A percentile compares a stretch with the other conserved stretches of the same genome.
Conservation (phyloP, 768 basidiomycete genomes). For the Leccinum aurantiacum region DNA sequence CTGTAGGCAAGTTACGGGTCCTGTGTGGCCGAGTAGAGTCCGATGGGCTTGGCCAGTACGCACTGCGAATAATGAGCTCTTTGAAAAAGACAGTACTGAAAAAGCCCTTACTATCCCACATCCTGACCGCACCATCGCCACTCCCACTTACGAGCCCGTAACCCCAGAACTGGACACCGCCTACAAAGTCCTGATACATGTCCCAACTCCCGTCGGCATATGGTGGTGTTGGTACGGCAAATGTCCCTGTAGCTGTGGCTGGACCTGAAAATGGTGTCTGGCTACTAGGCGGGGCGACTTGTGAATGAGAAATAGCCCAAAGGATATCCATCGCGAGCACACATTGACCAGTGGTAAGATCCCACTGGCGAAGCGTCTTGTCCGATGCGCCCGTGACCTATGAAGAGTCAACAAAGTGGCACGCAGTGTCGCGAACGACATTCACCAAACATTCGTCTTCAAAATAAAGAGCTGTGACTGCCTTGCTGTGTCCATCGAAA, state of each 20-base stretch:
- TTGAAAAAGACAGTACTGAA: not conserved
- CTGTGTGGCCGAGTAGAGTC: slow-evolving; percentile 90
- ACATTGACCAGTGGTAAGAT: slow-evolving; percentile 94
- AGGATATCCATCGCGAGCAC: slow-evolving; percentile 99
- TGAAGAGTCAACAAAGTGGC: slow-evolving; percentile 18
- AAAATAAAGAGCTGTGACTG: slow-evolving; percentile 91
- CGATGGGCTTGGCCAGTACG: slow-evolving; percentile 96
- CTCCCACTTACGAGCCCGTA: slow-evolving; percentile 97
- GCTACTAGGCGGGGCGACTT: slow-evolving; percentile 42
- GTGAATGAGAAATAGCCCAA: slow-evolving; percentile 96
- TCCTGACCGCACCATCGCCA: slow-evolving; percentile 93
- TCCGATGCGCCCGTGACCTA: slow-evolving; percentile 97
- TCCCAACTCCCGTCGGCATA: slow-evolving; percentile 91
- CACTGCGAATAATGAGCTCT: slow-evolving; percentile 52
- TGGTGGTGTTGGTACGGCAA: slow-evolving; percentile 83
- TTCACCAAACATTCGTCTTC: slow-evolving; percentile 90
- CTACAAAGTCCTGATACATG: slow-evolving; percentile 96
- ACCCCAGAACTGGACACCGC: slow-evolving; percentile 98
- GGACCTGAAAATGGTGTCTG: slow-evolving; percentile 51
- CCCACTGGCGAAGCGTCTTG: slow-evolving; percentile 98
- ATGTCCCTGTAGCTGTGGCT: slow-evolving; percentile 57
- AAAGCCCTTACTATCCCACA: slow-evolving; percentile 92
- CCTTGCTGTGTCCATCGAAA: slow-evolving; percentile 90
- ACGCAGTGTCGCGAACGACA: slow-evolving; percentile 11
- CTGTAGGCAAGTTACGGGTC: slow-evolving; percentile 89